Evolutionary conservation across 495 filamentous ascomycete species (phyloP).

Genomic region (Aspergillus affinis): DNA sequence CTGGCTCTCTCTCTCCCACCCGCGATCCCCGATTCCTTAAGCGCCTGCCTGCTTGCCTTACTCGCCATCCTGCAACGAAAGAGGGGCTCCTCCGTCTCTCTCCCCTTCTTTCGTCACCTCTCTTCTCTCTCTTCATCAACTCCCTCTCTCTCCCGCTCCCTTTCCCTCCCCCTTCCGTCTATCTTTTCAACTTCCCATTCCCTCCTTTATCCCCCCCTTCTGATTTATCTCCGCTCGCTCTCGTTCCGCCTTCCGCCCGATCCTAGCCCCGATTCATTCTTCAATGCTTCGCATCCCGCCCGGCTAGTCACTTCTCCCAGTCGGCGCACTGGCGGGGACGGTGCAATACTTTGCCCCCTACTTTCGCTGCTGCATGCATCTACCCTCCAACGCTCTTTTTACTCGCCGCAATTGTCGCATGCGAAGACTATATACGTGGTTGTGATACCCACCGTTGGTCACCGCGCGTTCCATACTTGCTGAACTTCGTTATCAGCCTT

Average conservation of each 20-base stretch:
- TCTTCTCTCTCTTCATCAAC: background rate
- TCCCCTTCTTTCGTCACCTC: conserved; percentile 11
- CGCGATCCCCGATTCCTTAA: background rate
- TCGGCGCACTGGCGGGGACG: conserved; percentile 24
- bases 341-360: conserved; percentile 12
- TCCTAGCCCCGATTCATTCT: conserved; percentile 10
- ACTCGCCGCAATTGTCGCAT: conserved; percentile 13
- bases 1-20: background rate
- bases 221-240: conserved; percentile 1
- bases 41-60: background rate
- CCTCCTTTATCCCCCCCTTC: conserved; percentile 6
- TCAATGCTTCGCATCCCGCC: conserved; percentile 23
- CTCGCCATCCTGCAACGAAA: conserved; percentile 1
- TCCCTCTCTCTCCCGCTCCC: background rate
- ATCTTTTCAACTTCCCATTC: conserved; percentile 2
- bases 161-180: conserved; percentile 6
- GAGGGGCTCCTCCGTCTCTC: conserved; percentile 10
- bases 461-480: conserved; percentile 13
- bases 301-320: conserved; percentile 13
- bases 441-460: conserved; percentile 15
- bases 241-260: conserved; percentile 3
- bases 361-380: conserved; percentile 10
- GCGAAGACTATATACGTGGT: conserved; percentile 17
- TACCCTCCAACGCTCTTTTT: conserved; percentile 8
- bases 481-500: conserved; percentile 22